Percentiles rank a stretch among this genome's conserved stretches.
These are phyloP conservation scores for Aspergillus aculeatinus DNA, from an alignment of 2,329 filamentous ascomycete species.

Conservation along the genomic window DNA sequence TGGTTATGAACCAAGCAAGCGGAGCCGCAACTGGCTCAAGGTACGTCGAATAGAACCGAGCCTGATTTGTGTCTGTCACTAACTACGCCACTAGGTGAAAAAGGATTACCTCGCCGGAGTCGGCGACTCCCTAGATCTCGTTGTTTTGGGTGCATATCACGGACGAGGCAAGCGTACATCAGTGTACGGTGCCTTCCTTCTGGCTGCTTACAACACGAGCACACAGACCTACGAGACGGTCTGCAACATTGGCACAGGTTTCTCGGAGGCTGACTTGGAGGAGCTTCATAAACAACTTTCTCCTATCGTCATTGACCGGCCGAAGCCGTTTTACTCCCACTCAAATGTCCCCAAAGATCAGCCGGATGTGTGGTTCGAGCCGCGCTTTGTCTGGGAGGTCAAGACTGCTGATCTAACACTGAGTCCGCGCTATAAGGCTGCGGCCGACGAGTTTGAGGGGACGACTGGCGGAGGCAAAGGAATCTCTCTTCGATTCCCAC, in stretches of 20 bases:
- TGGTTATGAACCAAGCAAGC: conserved; percentile 92
- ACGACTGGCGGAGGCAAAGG: conserved; percentile 68
- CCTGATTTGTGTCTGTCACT: background rate
- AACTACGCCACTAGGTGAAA: conserved; percentile 65
- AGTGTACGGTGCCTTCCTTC: conserved; percentile 91
- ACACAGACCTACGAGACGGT: conserved; percentile 88
- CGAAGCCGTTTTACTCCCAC: conserved; percentile 94
- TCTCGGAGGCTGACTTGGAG: conserved; percentile 91
- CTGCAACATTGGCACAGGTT: conserved; percentile 98
- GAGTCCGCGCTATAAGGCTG: conserved; percentile 91
- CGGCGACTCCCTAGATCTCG: conserved; percentile 92
- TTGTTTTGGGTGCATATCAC: conserved; percentile 90
- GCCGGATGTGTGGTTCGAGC: conserved; percentile 98
- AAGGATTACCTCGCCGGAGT: conserved; percentile 95
- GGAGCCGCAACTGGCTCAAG: conserved; percentile 98
- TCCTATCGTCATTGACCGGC: conserved; percentile 76
- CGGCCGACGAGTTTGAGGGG: conserved; percentile 75
- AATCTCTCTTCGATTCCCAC: conserved; percentile 84
- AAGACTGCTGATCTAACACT: conserved; percentile 94
- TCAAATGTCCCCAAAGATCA: conserved; percentile 83
- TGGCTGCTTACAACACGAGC: conserved; percentile 84
- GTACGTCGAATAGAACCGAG: conserved; percentile 45
- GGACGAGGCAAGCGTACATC: conserved; percentile 94
- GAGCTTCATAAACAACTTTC: conserved; percentile 76
- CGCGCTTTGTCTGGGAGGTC: conserved; percentile 92